phyloP scores from a whole-genome alignment of 352 stramenopile genomes.

The Phytophthora sansomeana region DNA sequence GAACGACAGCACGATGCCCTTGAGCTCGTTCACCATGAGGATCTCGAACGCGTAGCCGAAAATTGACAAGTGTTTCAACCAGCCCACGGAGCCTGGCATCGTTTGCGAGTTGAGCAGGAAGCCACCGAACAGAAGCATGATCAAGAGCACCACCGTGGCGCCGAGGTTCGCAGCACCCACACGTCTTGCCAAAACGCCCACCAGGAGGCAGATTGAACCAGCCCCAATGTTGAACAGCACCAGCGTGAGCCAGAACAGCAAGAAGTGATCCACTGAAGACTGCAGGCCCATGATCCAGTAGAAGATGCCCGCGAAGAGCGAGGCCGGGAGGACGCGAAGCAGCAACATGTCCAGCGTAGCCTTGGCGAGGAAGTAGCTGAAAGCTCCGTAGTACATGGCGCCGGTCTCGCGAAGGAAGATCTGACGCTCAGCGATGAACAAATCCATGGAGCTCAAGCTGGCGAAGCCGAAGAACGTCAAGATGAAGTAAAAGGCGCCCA shows the following conservation, averaged over 20 bases:
- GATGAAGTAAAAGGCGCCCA: conserved; percentile 80
- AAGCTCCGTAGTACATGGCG: conserved; percentile 76
- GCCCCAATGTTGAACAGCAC: conserved; percentile 78
- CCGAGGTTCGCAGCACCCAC: conserved; percentile 71
- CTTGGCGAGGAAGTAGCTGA: conserved; percentile 81
- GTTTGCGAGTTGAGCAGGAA: conserved; percentile 82
- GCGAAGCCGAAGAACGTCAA: conserved; percentile 82
- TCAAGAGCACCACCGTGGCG: conserved; percentile 70
- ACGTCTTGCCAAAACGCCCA: conserved; percentile 63
- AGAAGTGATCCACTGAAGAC: conserved; percentile 54
- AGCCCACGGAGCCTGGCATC: conserved; percentile 61
- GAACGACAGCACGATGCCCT: conserved; percentile 72
- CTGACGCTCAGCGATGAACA: conserved; percentile 71
- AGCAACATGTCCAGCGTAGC: conserved; percentile 67
- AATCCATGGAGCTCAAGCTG: conserved; percentile 81
- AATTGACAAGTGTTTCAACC: conserved; percentile 78
- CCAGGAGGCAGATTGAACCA: conserved; percentile 72
- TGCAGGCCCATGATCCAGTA: conserved; percentile 87
- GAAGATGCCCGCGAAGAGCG: conserved; percentile 80
- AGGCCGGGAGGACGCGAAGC: conserved; percentile 72
- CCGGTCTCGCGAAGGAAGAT: conserved; percentile 79
- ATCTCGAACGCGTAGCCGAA: conserved; percentile 87
- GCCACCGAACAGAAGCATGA: conserved; percentile 82
- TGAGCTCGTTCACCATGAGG: conserved; percentile 82
- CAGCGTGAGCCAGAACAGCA: conserved; percentile 65